Conservation (phyloP, 805 yeast species). For the Zygosaccharomyces bailii region DNA sequence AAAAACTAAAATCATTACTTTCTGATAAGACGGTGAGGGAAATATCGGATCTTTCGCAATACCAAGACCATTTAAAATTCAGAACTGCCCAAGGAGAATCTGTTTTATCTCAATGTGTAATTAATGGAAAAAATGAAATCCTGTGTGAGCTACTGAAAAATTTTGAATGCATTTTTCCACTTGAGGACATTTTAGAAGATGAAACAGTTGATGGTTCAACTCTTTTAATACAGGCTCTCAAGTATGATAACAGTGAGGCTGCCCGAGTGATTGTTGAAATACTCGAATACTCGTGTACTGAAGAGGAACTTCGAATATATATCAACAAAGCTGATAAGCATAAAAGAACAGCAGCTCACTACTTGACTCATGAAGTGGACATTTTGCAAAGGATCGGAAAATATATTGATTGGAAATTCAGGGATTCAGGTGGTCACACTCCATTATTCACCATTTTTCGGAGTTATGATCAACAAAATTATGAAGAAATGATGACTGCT, state of each 20-base stretch:
- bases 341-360: slow-evolving; percentile 69
- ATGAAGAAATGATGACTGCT: slow-evolving; percentile 45
- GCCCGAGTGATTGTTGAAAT: slow-evolving; percentile 46
- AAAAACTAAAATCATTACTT: slow-evolving; percentile 2
- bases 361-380: slow-evolving; percentile 54
- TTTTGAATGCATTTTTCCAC: slow-evolving; percentile 48
- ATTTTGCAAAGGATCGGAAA: slow-evolving; percentile 54
- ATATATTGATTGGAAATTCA: slow-evolving; percentile 62
- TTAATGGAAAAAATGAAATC: slow-evolving; percentile 42
- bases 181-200: slow-evolving; percentile 69
- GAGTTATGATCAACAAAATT: slow-evolving; percentile 73
- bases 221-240: slow-evolving; percentile 60
- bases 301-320: slow-evolving; percentile 47
- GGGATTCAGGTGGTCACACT: slow-evolving; percentile 67
- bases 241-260: slow-evolving; percentile 47
- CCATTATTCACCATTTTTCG: slow-evolving; percentile 74
- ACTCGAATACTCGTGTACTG: slow-evolving; percentile 41
- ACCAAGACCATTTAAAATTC: slow-evolving; percentile 33
- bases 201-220: slow-evolving; percentile 51
- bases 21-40: slow-evolving; percentile 6
- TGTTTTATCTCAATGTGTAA: slow-evolving; percentile 58
- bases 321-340: slow-evolving; percentile 49
- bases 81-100: slow-evolving; percentile 66
- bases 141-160: slow-evolving; percentile 46
- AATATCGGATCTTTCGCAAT: slow-evolving; percentile 28